Evolutionary conservation across 1,139 yeast species (phyloP), one percentile per base, ranked within the genome.

Genomic region (Debaryomyces udenii): DNA sequence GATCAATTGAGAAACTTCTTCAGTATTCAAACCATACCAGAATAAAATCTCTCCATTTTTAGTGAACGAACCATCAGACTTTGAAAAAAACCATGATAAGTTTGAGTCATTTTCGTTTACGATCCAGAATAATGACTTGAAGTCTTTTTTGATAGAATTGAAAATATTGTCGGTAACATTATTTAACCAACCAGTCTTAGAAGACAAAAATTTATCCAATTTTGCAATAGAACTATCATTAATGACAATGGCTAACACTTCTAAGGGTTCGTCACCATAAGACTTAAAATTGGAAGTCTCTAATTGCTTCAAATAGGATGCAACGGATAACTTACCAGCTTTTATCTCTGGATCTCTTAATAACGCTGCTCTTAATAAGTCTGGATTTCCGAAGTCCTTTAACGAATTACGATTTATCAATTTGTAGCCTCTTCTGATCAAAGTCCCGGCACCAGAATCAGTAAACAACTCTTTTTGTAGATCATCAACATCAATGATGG

Each of bases 391-490:
- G 61, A 91, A 89, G 46, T 88, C 93, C 39, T 73, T 69, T 45
- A 89, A 71, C 32, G 85, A 78, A 51, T 77, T 74, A 62, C 88
- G 80, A 55, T 84, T 83, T 44, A 85, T 68, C 52, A 93, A 77
- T 68, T 89, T 89, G 71, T 93, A 89, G 47, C 99, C 99, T 66
- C 99, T 83, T 77, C 99, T 86, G 57, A 93, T 90, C 71, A 93
- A 77, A 39, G 99, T 93, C 59, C 99, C 99, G 35, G 99, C 99
- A 65, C 99, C 99, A 11, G 96, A 86, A 62, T 94, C 99, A 38
- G 99, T 93, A 68, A 93, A 93, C 59, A 93, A 80, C 67, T 93
- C 99, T 66, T 91, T 93, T 69, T 94, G 99, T 57, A 93, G 77
- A 62, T 93, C 98, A 56, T 88, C 80, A 35, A 94, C 97, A 53